A percentile compares a stretch with the other conserved stretches of the same genome.
These are phyloP conservation scores for Populus ilicifolia DNA, from an alignment of 345 rosid species.

Conservation along the genomic window DNA sequence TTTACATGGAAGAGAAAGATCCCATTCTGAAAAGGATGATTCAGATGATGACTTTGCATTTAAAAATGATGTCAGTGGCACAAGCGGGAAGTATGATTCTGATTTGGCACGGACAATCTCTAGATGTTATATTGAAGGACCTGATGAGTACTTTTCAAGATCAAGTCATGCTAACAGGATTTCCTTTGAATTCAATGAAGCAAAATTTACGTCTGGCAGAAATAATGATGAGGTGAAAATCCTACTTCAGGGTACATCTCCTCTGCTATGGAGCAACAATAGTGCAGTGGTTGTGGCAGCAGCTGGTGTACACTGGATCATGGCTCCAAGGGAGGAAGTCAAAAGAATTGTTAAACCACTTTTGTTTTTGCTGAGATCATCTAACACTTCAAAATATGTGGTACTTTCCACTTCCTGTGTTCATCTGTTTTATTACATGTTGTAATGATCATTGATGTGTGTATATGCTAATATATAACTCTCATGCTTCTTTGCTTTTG, in stretches of 20 bases:
- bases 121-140: constrained; percentile 82
- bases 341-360: constrained; percentile 83
- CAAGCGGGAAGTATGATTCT: constrained; percentile 30
- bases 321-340: constrained; percentile 75
- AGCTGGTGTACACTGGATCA: constrained; percentile 93
- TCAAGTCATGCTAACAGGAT: constrained; percentile 38
- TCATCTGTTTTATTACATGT: background rate
- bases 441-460: background rate
- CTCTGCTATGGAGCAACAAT: constrained; percentile 87
- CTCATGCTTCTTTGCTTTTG: background rate
- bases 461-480: background rate
- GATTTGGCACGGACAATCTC: constrained; percentile 50
- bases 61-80: constrained; percentile 32
- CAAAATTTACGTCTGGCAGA: constrained; percentile 56
- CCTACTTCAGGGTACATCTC: constrained; percentile 82
- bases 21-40: constrained; percentile 42
- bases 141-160: constrained; percentile 78
- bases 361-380: constrained; percentile 80
- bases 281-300: constrained; percentile 93
- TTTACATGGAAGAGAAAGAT: constrained; percentile 40
- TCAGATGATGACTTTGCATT: constrained; percentile 30
- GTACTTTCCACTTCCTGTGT: constrained; percentile 34
- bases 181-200: constrained; percentile 35
- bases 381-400: constrained; percentile 85
- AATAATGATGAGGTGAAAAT: constrained; percentile 70